Base-by-base conservation (phyloP, 805 yeast genomes). In the Nakazawaea holstii region DNA sequence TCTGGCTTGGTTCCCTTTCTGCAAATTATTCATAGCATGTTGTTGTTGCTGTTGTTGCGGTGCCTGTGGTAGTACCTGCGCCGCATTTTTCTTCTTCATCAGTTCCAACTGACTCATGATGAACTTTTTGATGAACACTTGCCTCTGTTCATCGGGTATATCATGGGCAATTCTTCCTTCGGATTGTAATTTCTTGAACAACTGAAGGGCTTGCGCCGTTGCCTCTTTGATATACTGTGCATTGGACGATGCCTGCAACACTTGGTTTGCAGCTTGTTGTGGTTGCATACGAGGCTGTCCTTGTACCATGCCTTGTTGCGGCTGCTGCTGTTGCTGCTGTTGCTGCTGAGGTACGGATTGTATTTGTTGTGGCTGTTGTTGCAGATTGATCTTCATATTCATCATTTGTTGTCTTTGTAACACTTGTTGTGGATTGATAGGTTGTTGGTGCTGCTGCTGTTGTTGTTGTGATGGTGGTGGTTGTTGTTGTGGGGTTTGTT, bases 131-230 rank as follows among this genome's bases (percentile, higher is more conserved):
- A 64, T 60, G 46, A 62, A 67, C n/a, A 56, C 55, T 39, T 56
- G 61, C 38, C 66, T 67, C 47, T 67, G 68, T 41, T 64, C 69
- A 1, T 57, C 64, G 2, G 67, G 56, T 30, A 67, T 46, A 20
- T 56, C 57, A 9, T 58, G 45, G 8, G 68, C 64, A 11, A 66
- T 49, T 39, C 63, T 59, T 32, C 67, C 67, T 7, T 61, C 48
- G 2, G 62, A 59, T 49, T 66, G 69, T 17, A 67, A 55, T 40
- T 60, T 64, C 43, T 60, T 60, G 20, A 66, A 62, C 42, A 62
- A 62, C 42, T 60, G 64, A 5, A 66, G 14, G 1, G 70, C 71
- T 51, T 67, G 70, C 2, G 36, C 45, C 15, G 49, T 48, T 20
- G 49, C 46, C 20, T 47, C 47, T 30, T 55, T 56, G 53, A 59